Percentiles rank a stretch among this genome's conserved stretches.
Evolutionary conservation across 805 yeast species (phyloP).

Genomic region (Saccharomyces kudriavzevii): DNA sequence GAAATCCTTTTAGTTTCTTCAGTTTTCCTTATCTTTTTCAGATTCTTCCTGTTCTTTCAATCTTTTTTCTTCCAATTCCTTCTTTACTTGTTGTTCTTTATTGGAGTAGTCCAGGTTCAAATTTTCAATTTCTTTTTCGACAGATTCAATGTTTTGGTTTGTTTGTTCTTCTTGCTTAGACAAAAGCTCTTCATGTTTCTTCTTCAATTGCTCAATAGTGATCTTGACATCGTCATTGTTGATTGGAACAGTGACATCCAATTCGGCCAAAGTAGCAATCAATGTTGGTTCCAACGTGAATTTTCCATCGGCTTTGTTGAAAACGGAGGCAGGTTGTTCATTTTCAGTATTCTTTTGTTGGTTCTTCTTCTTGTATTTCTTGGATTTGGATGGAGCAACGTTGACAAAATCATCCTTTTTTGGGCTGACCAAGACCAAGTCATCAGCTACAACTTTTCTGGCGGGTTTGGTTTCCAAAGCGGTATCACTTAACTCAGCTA

Average conservation of each 20-base stretch:
- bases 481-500: slow-evolving; percentile 27
- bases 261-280: slow-evolving; percentile 65
- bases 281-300: slow-evolving; percentile 75
- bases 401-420: slow-evolving; percentile 45
- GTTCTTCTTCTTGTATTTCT: slow-evolving; percentile 47
- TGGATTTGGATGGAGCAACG: slow-evolving; percentile 40
- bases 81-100: slow-evolving; percentile 35
- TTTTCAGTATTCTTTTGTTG: slow-evolving; percentile 18
- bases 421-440: slow-evolving; percentile 36
- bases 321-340: slow-evolving; percentile 9
- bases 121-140: slow-evolving; percentile 68
- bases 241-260: slow-evolving; percentile 72
- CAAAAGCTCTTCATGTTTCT: slow-evolving; percentile 60
- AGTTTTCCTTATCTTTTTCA: slow-evolving; percentile 7
- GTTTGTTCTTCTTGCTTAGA: slow-evolving; percentile 76
- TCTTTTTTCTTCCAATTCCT: slow-evolving; percentile 28
- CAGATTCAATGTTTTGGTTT: slow-evolving; percentile 62
- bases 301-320: slow-evolving; percentile 29
- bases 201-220: slow-evolving; percentile 59
- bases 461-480: slow-evolving; percentile 22
- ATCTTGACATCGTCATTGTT: slow-evolving; percentile 60
- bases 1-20: neutral
- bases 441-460: slow-evolving; percentile 57
- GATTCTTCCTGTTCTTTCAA: slow-evolving; percentile 22
- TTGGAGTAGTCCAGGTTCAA: slow-evolving; percentile 46